Percentiles rank a stretch among this genome's conserved stretches.
These are phyloP conservation scores for Triticum timopheevii DNA, from an alignment of 176 grass and related monocot genomes.

Conservation along the genomic window DNA sequence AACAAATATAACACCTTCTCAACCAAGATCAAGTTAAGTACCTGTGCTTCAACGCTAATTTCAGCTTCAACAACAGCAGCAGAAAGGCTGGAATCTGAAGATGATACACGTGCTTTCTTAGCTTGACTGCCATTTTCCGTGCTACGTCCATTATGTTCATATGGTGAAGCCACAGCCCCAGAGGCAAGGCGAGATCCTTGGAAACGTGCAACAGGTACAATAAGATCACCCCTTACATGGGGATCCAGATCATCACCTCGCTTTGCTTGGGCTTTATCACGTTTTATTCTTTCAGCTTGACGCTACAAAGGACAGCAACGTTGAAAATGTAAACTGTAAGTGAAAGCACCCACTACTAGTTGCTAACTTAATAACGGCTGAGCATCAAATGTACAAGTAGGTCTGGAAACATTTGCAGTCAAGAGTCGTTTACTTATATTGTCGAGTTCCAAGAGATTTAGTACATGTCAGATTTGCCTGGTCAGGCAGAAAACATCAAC, in stretches of 20 bases:
- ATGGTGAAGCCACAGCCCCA: constrained; percentile 67
- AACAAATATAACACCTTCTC: neutral
- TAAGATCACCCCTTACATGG: constrained; percentile 58
- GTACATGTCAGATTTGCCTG: no score
- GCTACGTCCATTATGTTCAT: constrained; percentile 46
- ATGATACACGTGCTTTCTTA: constrained; percentile 52
- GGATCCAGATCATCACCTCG: constrained; percentile 89
- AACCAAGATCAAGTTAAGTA: constrained; percentile 37
- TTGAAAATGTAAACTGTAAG: constrained; percentile 27
- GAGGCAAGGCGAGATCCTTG: constrained; percentile 92
- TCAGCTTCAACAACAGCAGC: constrained; percentile 90
- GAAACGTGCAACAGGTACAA: constrained; percentile 81
- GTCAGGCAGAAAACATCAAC: no score
- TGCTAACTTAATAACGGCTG: constrained; percentile 7
- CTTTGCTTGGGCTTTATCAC: constrained; percentile 76
- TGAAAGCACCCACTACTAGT: constrained; percentile 16
- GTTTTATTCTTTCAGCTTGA: constrained; percentile 89
- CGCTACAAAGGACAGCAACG: constrained; percentile 51
- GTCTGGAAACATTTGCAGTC: neutral
- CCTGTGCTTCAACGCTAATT: constrained; percentile 66
- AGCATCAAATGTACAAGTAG: neutral
- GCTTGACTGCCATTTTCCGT: constrained; percentile 37
- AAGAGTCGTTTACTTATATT: neutral
- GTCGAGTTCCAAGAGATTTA: neutral
- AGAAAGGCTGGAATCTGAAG: constrained; percentile 58